phyloP scores from a whole-genome alignment of 768 basidiomycete species.

The Baorangia bicolor region DNA sequence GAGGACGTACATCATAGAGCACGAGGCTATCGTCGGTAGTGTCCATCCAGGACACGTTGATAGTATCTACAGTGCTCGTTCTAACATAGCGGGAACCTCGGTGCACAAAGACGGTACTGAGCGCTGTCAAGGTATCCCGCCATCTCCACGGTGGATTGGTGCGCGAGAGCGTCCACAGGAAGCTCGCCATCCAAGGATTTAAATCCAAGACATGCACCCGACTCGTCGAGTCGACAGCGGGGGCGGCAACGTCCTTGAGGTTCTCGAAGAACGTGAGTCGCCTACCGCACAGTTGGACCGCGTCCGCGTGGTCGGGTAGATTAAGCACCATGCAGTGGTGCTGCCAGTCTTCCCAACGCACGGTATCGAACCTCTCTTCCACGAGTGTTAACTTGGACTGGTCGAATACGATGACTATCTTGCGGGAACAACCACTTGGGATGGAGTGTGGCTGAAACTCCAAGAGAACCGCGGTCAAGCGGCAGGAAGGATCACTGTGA shows the following conservation, averaged over 20 bases:
- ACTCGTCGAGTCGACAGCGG: conserved; percentile 13
- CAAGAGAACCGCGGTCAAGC: conserved; percentile 44
- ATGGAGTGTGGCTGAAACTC: conserved; percentile 42
- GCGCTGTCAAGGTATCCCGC: conserved; percentile 23
- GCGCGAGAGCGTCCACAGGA: conserved; percentile 27
- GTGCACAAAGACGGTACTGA: conserved; percentile 31
- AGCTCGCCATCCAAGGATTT: conserved; percentile 27
- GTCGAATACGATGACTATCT: conserved; percentile 53
- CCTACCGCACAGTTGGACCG: conserved; percentile 29
- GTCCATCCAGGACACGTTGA: conserved; percentile 48
- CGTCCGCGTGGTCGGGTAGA: conserved; percentile 31
- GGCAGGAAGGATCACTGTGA: conserved; percentile 51
- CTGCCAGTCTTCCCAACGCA: conserved; percentile 59
- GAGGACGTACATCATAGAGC: conserved; percentile 48
- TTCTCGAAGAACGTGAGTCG: conserved; percentile 34
- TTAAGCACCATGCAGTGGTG: conserved; percentile 36
- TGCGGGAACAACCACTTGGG: conserved; percentile 33
- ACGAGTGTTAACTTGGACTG: conserved; percentile 50
- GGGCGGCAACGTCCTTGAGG: conserved; percentile 14
- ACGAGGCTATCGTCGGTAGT: conserved; percentile 63
- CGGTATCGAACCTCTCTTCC: conserved; percentile 42
- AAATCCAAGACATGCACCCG: conserved; percentile 33
- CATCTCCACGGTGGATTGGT: conserved; percentile 33
- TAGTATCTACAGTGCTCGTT: conserved; percentile 43
- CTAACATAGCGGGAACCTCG: conserved; percentile 27